Evolutionary conservation across 129 eudicot genomes (phyloP), one percentile per base, ranked within the genome.

Genomic region (Chrysanthemum lavandulifolium): DNA sequence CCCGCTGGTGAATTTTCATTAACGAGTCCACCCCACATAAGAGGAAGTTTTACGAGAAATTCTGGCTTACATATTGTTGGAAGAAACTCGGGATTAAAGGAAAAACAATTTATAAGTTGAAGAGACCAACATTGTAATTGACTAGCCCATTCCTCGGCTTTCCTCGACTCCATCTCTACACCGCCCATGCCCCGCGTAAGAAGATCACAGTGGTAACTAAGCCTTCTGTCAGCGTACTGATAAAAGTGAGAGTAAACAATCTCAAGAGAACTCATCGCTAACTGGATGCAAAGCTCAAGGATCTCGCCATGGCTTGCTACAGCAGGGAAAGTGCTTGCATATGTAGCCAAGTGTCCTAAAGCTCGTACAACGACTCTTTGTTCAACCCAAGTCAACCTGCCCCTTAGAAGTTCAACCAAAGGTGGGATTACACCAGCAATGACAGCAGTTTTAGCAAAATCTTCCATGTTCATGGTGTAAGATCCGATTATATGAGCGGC

Each of bases 121-220:
- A 94, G 91, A 65, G 98, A 94, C 98, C 98, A 94, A 56, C 98
- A 94, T 68, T 94, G 98, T 61, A 94, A 78, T 69, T 94, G 98
- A 81, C 98, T 94, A 72, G 98, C 98, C 98, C 98, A 94, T 79
- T 94, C 98, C 72, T 94, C 98, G 13, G 98, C 97, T 82, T 94
- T 94, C 77, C 98, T 87, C 0, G 98, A 94, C 76, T 94, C 98
- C 98, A 94, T 94, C 73, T 94, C 98, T 23, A 94, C 93, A 29
- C 98, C 98, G 61, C 98, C 98, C 98, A 94, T 94, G 36, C 97
- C 98, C 48, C 98, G 96, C 2, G 98, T 94, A 16, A 94, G 85
- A 77, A 94, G 96, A 78, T 94, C 98, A 79, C 98, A 90, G 60
- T 94, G 98, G 72, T 94, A 94, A 67, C 97, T 85, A 25, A 86